Conservation (phyloP, 768 basidiomycete genomes). For the Termitomyces sp. region DNA sequence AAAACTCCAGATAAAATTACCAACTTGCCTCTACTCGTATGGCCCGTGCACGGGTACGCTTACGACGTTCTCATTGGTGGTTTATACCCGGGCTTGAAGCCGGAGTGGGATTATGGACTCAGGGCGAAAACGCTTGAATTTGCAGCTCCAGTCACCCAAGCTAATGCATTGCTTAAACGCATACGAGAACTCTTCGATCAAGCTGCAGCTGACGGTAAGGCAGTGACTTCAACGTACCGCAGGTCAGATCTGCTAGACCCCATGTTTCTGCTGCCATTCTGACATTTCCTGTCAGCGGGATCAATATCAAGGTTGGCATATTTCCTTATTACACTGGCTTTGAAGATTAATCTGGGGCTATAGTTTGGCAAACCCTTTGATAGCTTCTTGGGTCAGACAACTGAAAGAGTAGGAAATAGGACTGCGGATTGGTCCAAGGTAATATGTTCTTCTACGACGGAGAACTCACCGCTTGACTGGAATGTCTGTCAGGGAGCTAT, state of each 20-base stretch:
- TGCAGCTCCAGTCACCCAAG: slow-evolving; percentile 26
- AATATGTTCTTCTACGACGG: background rate
- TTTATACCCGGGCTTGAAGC: slow-evolving; percentile 23
- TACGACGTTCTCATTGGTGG: slow-evolving; percentile 34
- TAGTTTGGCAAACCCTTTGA: slow-evolving; percentile 31
- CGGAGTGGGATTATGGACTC: slow-evolving; percentile 30
- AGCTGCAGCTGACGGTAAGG: slow-evolving; percentile 23
- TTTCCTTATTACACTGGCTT: background rate
- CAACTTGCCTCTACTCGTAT: slow-evolving; percentile 23
- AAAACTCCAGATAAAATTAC: slow-evolving; percentile 20
- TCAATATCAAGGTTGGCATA: background rate
- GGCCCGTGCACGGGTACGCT: slow-evolving; percentile 29
- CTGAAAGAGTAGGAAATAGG: slow-evolving; percentile 21
- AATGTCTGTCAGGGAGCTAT: slow-evolving; percentile 22
- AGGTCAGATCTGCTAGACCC: slow-evolving; percentile 13
- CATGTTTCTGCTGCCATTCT: background rate
- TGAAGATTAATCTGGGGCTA: background rate
- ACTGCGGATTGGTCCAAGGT: slow-evolving; percentile 32
- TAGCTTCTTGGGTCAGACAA: slow-evolving; percentile 31
- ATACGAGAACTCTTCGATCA: slow-evolving; percentile 28
- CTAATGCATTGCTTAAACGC: slow-evolving; percentile 23
- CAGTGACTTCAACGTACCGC: slow-evolving; percentile 30
- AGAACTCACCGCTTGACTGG: background rate
- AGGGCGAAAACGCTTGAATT: slow-evolving; percentile 29
- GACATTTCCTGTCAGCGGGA: background rate